Evolutionary conservation across 129 eudicot species (phyloP).

Genomic region (Scalesia atractyloides): DNA sequence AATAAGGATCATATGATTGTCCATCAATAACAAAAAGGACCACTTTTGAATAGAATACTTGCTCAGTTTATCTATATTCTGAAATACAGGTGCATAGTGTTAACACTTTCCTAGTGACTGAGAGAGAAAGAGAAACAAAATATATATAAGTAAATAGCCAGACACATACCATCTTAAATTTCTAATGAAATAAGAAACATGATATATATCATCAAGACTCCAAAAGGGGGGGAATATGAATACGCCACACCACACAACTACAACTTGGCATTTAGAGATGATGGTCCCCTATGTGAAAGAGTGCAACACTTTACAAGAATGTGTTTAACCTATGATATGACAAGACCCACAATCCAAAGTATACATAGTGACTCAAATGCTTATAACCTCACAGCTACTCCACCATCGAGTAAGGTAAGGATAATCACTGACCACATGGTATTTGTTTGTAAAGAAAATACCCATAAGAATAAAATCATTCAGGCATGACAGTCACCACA

Average conservation of each 20-base stretch:
- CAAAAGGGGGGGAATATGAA: background rate
- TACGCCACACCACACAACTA: background rate
- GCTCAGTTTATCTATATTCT: conserved; percentile 5
- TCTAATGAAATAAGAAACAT: background rate
- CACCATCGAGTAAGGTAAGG: background rate
- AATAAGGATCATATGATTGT: conserved; percentile 16
- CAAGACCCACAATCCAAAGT: background rate
- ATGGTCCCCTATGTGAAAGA: background rate
- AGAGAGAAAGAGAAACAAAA: background rate
- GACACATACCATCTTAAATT: conserved; percentile 10
- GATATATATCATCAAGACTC: background rate
- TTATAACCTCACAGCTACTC: conserved; percentile 15
- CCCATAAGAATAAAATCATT: conserved; percentile 11
- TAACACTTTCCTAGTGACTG: background rate
- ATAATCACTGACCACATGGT: background rate
- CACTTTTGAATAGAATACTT: background rate
- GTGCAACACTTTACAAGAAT: background rate
- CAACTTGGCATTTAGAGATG: background rate
- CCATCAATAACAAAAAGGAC: conserved; percentile 18
- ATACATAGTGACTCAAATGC: background rate
- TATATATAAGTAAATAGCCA: background rate
- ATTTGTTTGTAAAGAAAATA: background rate
- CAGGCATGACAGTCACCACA: background rate
- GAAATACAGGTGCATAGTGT: background rate
- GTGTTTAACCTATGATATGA: too few relatives aligned